Evolutionary conservation across 1,284 basidiomycete genomes (phyloP).

Genomic region (Violaceomyces palustris): DNA sequence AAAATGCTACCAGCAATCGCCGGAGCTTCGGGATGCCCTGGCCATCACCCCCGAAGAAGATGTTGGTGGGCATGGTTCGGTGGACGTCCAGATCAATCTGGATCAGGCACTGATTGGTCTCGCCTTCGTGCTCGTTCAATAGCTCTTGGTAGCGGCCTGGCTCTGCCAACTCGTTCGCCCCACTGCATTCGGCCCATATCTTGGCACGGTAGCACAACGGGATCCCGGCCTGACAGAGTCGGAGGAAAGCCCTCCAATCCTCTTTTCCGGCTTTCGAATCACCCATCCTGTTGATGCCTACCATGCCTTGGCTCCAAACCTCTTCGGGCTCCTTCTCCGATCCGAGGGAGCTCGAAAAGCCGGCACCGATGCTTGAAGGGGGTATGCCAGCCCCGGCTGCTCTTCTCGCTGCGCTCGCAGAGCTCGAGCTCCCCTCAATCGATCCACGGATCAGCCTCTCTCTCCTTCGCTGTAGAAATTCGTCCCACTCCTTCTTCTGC

Average conservation of each 20-base stretch:
- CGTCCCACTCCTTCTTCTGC: constrained; percentile 79
- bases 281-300: constrained; percentile 84
- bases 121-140: constrained; percentile 61
- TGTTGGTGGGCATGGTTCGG: constrained; percentile 76
- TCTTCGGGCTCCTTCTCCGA: constrained; percentile 31
- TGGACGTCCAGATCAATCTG: constrained; percentile 93
- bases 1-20: constrained; percentile 82
- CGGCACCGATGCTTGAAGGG: no score
- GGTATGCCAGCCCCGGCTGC: no score
- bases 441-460: no score
- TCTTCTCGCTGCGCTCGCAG: constrained; percentile 4
- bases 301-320: constrained; percentile 56
- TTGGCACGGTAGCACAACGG: constrained; percentile 82
- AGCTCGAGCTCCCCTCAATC: constrained; percentile 5
- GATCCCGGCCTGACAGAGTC: constrained; percentile 75
- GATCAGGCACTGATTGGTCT: constrained; percentile 60
- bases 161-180: constrained; percentile 82
- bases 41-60: constrained; percentile 94
- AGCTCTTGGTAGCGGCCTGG: constrained; percentile 87
- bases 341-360: background rate
- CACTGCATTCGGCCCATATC: constrained; percentile 81
- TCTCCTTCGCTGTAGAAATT: constrained; percentile 66
- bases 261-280: constrained; percentile 62
- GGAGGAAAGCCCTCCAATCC: constrained; percentile 72
- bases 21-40: constrained; percentile 86